Percentiles rank a stretch among this genome's conserved stretches.
Evolutionary conservation across 1,284 basidiomycete genomes (phyloP).

Genomic region (Crucibulum cyathiforme): DNA sequence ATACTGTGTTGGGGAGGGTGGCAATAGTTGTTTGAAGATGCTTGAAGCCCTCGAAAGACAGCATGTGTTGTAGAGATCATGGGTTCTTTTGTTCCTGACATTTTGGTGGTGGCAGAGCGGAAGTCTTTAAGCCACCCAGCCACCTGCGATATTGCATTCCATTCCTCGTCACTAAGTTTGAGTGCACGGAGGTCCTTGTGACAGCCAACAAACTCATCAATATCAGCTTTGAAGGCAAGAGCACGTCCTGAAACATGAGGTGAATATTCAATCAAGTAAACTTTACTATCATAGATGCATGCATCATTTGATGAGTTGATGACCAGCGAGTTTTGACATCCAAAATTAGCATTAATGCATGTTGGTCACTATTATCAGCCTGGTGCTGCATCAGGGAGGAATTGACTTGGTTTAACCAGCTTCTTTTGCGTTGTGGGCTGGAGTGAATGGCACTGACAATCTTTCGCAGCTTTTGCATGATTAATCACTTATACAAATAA

Average conservation of each 20-base stretch:
- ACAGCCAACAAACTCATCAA: constrained; percentile 14
- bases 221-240: constrained; percentile 9
- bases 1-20: background rate
- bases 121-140: constrained; percentile 28
- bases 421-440: constrained; percentile 19
- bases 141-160: constrained; percentile 21
- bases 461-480: constrained; percentile 11
- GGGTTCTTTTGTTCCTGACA: constrained; percentile 27
- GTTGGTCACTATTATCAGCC: background rate
- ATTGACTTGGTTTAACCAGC: constrained; percentile 12
- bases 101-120: constrained; percentile 24
- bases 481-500: background rate
- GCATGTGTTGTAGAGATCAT: constrained; percentile 26
- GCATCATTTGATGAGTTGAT: constrained; percentile 29
- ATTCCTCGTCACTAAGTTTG: constrained; percentile 18
- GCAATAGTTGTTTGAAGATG: constrained; percentile 6
- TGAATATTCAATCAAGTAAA: background rate
- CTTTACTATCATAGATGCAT: constrained; percentile 19
- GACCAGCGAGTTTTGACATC: constrained; percentile 31
- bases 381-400: background rate
- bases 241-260: constrained; percentile 14
- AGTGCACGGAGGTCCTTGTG: constrained; percentile 12
- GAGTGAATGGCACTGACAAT: constrained; percentile 14
- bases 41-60: constrained; percentile 28
- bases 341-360: constrained; percentile 7